Evolutionary conservation across 108 stramenopile species (phyloP).

Genomic region (Chaetoceros tenuissimus): DNA sequence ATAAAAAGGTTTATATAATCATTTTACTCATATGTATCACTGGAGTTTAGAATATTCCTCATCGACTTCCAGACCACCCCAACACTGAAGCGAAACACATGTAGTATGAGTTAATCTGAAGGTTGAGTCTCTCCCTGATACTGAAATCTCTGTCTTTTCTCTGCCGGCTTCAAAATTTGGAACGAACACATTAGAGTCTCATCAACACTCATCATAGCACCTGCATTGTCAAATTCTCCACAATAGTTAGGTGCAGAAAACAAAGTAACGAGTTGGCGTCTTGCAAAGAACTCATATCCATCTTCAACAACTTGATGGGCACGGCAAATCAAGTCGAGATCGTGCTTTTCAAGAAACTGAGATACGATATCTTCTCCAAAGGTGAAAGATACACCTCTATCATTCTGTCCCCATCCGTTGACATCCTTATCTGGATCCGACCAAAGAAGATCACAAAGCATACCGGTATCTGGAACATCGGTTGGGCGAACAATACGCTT

Average conservation of each 20-base stretch:
- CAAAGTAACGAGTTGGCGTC: conserved; percentile 96
- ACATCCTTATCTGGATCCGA: conserved; percentile 99
- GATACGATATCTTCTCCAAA: conserved; percentile 99
- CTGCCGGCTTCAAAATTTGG: conserved; percentile 99
- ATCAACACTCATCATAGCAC: conserved; percentile 99
- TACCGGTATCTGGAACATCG: conserved; percentile 98
- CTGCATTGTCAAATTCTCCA: conserved; percentile 99
- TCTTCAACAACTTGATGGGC: conserved; percentile 99
- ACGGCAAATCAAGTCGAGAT: conserved; percentile 98
- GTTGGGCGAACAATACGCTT: conserved; percentile 94
- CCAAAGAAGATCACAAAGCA: conserved; percentile 99
- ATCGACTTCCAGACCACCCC: too few relatives aligned
- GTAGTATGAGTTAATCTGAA: too few relatives aligned
- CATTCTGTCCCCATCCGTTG: conserved; percentile 99
- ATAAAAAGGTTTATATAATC: too few relatives aligned
- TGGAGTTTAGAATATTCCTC: too few relatives aligned
- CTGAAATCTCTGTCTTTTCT: conserved; percentile 94
- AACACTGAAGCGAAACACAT: too few relatives aligned
- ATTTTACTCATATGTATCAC: too few relatives aligned
- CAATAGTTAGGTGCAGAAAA: conserved; percentile 99
- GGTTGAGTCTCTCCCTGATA: conserved; percentile 59
- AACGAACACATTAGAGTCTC: conserved; percentile 99
- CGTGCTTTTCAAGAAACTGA: conserved; percentile 94
- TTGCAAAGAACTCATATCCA: conserved; percentile 99
- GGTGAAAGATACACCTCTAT: conserved; percentile 98